phyloP scores from a whole-genome alignment of 192 early-diverging fungal genomes.

The Diversispora eburnea region DNA sequence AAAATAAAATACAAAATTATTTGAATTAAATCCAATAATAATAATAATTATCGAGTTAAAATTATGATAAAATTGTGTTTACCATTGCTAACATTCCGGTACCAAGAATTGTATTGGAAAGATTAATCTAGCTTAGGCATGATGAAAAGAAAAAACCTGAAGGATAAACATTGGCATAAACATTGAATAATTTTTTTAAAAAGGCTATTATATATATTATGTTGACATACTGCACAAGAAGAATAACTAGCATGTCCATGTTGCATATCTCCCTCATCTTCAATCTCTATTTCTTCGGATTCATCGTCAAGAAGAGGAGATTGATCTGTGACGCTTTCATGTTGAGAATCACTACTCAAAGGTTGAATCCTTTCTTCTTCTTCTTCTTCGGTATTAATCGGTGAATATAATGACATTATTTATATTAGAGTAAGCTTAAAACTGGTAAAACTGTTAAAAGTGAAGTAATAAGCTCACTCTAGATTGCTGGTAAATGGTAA shows the following conservation, averaged over 20 bases:
- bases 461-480: too few relatives aligned
- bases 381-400: conserved; percentile 6
- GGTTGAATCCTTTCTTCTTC: background rate
- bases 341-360: background rate
- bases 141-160: background rate
- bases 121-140: conserved; percentile 58
- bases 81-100: conserved; percentile 97
- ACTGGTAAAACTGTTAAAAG: too few relatives aligned
- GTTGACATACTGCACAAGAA: conserved; percentile 21
- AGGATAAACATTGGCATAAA: background rate
- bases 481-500: too few relatives aligned
- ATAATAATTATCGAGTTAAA: too few relatives aligned
- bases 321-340: background rate
- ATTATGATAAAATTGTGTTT: conserved; percentile 19
- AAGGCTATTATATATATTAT: background rate
- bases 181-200: background rate
- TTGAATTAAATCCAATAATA: background rate
- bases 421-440: background rate
- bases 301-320: background rate
- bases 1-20: background rate
- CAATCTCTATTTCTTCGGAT: background rate
- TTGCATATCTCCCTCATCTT: background rate
- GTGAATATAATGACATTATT: conserved; percentile 19
- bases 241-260: background rate
- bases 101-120: conserved; percentile 96